Percentiles rank a stretch among this genome's conserved stretches.
Conservation (phyloP, 768 basidiomycete species). For the Phanerochaete sordida region DNA sequence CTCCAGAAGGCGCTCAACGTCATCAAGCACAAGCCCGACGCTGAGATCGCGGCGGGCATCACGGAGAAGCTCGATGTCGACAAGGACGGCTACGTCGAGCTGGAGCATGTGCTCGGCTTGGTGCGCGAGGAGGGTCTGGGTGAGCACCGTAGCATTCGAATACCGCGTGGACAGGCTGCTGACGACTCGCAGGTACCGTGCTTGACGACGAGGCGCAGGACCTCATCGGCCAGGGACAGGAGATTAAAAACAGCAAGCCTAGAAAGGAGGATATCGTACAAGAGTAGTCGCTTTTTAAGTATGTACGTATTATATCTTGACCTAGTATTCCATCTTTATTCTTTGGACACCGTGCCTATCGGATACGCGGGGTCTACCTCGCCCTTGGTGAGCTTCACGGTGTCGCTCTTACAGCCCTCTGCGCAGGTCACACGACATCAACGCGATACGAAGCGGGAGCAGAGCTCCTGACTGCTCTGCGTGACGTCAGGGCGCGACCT, state of each 20-base stretch:
- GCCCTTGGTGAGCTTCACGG: no score
- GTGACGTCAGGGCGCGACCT: background rate
- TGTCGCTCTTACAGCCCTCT: no score
- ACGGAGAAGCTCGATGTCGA: slow-evolving; percentile 95
- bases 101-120: slow-evolving; percentile 90
- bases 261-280: slow-evolving; percentile 95
- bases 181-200: slow-evolving; percentile 58
- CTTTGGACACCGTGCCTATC: background rate
- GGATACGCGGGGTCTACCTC: no score
- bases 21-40: slow-evolving; percentile 91
- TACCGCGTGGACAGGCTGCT: background rate
- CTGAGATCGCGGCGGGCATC: slow-evolving; percentile 82
- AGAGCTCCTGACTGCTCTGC: background rate
- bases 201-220: slow-evolving; percentile 83
- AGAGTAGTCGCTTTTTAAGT: slow-evolving; percentile 23
- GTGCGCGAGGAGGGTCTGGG: slow-evolving; percentile 86
- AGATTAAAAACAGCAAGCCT: slow-evolving; percentile 77
- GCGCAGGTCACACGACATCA: no score
- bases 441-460: no score
- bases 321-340: background rate
- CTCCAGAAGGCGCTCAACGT: slow-evolving; percentile 87
- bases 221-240: slow-evolving; percentile 78
- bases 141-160: slow-evolving; percentile 26
- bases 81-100: slow-evolving; percentile 91
- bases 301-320: background rate